phyloP scores from a whole-genome alignment of 1,284 basidiomycete species.

The Leccinum pseudoinsigne region DNA sequence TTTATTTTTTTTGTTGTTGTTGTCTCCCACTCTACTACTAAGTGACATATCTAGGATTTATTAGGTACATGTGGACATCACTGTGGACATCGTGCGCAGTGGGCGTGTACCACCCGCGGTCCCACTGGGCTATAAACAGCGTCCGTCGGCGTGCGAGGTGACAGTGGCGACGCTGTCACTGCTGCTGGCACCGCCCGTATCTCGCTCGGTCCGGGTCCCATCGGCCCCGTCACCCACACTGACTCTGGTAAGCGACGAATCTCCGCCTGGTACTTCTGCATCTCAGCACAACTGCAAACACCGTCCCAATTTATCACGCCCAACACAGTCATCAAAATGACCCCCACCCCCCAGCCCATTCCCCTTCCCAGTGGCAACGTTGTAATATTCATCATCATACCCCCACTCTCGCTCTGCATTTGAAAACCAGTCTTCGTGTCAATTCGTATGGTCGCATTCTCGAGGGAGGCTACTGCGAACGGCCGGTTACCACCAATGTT shows the following conservation, averaged over 20 bases:
- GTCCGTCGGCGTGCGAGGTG: slow-evolving; percentile 7
- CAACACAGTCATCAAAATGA: slow-evolving; percentile 7
- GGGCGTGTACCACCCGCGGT: slow-evolving; percentile 3
- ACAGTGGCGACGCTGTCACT: slow-evolving; percentile 11
- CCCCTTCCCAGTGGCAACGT: slow-evolving; percentile 3
- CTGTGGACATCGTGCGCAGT: slow-evolving; percentile 5
- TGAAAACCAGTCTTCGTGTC: slow-evolving; percentile 1
- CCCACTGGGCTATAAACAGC: slow-evolving; percentile 4
- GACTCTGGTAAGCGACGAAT: neutral
- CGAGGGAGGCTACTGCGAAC: slow-evolving; percentile 9
- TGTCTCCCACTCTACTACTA: slow-evolving; percentile 7
- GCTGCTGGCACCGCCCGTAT: slow-evolving; percentile 6
- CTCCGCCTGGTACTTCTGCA: slow-evolving; percentile 1
- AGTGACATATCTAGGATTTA: slow-evolving; percentile 2
- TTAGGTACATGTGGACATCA: slow-evolving; percentile 14
- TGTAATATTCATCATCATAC: slow-evolving; percentile 15
- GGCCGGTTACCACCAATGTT: slow-evolving; percentile 1
- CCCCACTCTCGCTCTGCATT: neutral
- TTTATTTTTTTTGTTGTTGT: slow-evolving; percentile 8
- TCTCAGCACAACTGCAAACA: slow-evolving; percentile 10
- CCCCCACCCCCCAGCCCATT: neutral
- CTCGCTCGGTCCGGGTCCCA: neutral
- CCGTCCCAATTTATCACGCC: slow-evolving; percentile 1
- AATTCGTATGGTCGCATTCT: neutral
- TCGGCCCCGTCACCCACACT: neutral